Evolutionary conservation across 305 asterid genomes (phyloP), one percentile per base, ranked within the genome.

Genomic region (Fraxinus platypoda): DNA sequence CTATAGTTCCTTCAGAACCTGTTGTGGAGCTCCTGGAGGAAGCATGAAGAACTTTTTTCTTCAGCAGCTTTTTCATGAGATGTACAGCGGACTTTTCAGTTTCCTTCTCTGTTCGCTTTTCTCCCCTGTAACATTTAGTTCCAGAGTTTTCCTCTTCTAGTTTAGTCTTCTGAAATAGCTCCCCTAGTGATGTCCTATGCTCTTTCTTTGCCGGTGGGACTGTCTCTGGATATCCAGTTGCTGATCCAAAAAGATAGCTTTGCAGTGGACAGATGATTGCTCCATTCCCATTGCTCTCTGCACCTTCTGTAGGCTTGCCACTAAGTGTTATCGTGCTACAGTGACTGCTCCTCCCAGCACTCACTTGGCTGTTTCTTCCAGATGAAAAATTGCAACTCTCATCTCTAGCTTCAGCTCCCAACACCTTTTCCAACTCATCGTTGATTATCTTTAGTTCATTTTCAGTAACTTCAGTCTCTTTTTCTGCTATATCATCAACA

Each of bases 341-440:
- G 66, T 93, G 91, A 25, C 95, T 92, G 85, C 88, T 92, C 81
- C 95, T 87, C 57, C 95, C 95, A 0, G 91, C 89, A 64, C 97
- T 94, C 2, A 87, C 98, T 52, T 92, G 90, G 38, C 96, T 94
- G 91, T 87, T 93, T 41, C 97, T 88, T 78, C 95, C 97, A 11
- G 98, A 94, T 1, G 95, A 92, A 31, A 77, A 78, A 59, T 89
- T 89, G 76, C 91, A 86, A 49, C 84, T 84, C 66, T 88, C 91
- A 34, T 90, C 92, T 25, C 81, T 81, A 33, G 79, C 80, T 76
- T 86, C 92, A 49, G 90, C 87, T 81, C 91, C 97, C 75, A 94
- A 90, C 57, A 93, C 98, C 87, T 93, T 95, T 85, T 93, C 98
- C 83, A 93, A 75, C 90, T 94, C 99, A 75, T 93, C 98, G 49